phyloP scores from a whole-genome alignment of 83 land plant species.

The Picea abies region DNA sequence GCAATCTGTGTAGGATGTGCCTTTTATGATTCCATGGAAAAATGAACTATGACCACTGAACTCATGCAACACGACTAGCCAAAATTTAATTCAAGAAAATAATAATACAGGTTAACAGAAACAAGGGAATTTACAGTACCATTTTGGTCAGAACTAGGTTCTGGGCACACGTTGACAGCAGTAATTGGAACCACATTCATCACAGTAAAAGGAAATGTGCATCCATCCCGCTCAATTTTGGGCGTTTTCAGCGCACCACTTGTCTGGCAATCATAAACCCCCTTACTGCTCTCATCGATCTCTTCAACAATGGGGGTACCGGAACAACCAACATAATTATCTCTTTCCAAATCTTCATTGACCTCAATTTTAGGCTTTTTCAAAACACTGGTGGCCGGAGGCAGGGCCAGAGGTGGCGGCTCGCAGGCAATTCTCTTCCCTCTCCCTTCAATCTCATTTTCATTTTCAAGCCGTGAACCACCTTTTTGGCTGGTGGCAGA shows the following conservation, averaged over 20 bases:
- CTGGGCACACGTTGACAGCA: background rate
- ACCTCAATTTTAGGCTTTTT: background rate
- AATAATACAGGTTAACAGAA: background rate
- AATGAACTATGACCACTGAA: too few species aligned
- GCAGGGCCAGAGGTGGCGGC: background rate
- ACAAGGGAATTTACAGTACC: background rate
- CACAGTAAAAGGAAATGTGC: too few species aligned
- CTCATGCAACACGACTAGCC: too few species aligned
- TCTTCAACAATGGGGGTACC: conserved; percentile 9
- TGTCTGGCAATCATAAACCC: background rate
- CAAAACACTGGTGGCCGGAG: background rate
- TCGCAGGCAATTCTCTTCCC: background rate
- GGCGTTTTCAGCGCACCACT: background rate
- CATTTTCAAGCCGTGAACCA: background rate
- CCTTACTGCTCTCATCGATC: background rate
- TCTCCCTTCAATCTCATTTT: background rate
- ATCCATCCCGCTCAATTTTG: background rate
- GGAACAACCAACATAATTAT: background rate
- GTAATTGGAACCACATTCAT: conserved; percentile 1
- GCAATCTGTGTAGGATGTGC: too few species aligned
- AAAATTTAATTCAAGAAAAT: too few species aligned
- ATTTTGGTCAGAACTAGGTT: background rate
- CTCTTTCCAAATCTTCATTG: background rate
- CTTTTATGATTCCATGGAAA: too few species aligned
- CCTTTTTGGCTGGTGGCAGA: background rate